phyloP scores from a whole-genome alignment of 2,329 filamentous ascomycete species.

The Sphaerulina populicola region DNA sequence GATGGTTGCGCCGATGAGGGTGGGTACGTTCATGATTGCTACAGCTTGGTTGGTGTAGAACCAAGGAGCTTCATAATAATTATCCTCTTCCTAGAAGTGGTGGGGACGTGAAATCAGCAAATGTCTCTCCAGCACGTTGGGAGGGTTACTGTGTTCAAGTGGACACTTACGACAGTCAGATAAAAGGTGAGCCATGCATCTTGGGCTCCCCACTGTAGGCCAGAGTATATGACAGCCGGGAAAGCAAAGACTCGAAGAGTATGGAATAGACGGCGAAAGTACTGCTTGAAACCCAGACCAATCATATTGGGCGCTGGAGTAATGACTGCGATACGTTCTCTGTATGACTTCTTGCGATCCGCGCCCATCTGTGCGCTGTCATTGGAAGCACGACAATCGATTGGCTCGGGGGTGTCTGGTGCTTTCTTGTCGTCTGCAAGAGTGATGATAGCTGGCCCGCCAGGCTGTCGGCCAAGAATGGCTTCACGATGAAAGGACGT shows the following conservation, averaged over 20 bases:
- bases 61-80: slow-evolving; percentile 48
- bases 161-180: slow-evolving; percentile 34
- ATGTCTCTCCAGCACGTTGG: background rate
- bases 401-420: background rate
- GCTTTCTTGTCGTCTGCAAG: slow-evolving; percentile 16
- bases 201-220: slow-evolving; percentile 53
- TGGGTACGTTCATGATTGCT: slow-evolving; percentile 52
- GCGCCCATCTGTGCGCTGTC: slow-evolving; percentile 8
- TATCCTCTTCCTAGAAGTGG: slow-evolving; percentile 41
- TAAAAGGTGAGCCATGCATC: slow-evolving; percentile 55
- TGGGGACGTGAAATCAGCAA: too few relatives aligned
- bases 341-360: slow-evolving; percentile 42
- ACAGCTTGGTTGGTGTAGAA: slow-evolving; percentile 48
- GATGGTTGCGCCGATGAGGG: slow-evolving; percentile 47
- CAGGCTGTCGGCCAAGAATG: slow-evolving; percentile 30
- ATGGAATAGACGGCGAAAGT: slow-evolving; percentile 46
- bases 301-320: slow-evolving; percentile 49
- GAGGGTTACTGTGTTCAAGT: background rate
- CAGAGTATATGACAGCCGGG: slow-evolving; percentile 50
- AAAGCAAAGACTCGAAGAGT: slow-evolving; percentile 52
- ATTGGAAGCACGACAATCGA: slow-evolving; percentile 4
- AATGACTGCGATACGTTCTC: slow-evolving; percentile 49
- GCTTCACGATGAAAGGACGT: slow-evolving; percentile 43
- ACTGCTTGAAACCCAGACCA: slow-evolving; percentile 49
- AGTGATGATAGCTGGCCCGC: slow-evolving; percentile 1